phyloP scores from a whole-genome alignment of 2,329 filamentous ascomycete species.

The Aspergillus latus region DNA sequence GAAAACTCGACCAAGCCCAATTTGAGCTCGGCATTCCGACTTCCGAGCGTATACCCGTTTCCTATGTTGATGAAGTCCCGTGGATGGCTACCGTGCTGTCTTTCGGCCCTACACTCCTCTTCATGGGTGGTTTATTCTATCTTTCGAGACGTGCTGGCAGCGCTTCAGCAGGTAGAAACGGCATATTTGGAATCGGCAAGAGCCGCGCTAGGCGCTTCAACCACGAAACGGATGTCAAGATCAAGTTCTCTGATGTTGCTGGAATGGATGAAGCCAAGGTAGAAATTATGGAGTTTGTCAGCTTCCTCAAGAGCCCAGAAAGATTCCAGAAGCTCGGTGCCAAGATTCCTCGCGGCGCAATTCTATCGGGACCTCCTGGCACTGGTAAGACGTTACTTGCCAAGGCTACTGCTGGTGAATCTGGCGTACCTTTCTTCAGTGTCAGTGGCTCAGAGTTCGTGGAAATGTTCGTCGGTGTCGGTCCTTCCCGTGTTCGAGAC shows the following conservation, averaged over 20 bases:
- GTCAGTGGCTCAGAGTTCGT: conserved; percentile 99
- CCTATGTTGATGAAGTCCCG: conserved; percentile 74
- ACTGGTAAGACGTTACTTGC: conserved; percentile 97
- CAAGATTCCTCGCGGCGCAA: conserved; percentile 95
- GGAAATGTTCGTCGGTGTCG: conserved; percentile 99
- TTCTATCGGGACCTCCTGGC: conserved; percentile 94
- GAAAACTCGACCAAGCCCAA: conserved; percentile 83
- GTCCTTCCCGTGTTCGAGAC: conserved; percentile 90
- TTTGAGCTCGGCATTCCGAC: conserved; percentile 80
- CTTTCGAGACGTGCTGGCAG: conserved; percentile 72
- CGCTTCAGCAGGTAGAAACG: conserved; percentile 64
- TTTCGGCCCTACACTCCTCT: conserved; percentile 82
- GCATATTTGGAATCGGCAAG: conserved; percentile 94
- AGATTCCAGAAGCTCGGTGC: conserved; percentile 91
- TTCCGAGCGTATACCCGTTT: conserved; percentile 88
- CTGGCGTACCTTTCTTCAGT: conserved; percentile 94
- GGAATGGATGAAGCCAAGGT: conserved; percentile 97
- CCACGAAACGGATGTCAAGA: conserved; percentile 92
- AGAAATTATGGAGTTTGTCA: conserved; percentile 99
- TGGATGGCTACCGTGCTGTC: conserved; percentile 71
- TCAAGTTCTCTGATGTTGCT: conserved; percentile 94
- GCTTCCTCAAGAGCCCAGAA: conserved; percentile 90
- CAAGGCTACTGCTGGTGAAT: conserved; percentile 96
- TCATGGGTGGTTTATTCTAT: conserved; percentile 81
- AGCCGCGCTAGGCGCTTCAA: conserved; percentile 97